A percentile compares a stretch with the other conserved stretches of the same genome.
These are phyloP conservation scores for Apiospora phragmitis DNA, from an alignment of 2,329 filamentous ascomycete genomes.

Conservation along the genomic window DNA sequence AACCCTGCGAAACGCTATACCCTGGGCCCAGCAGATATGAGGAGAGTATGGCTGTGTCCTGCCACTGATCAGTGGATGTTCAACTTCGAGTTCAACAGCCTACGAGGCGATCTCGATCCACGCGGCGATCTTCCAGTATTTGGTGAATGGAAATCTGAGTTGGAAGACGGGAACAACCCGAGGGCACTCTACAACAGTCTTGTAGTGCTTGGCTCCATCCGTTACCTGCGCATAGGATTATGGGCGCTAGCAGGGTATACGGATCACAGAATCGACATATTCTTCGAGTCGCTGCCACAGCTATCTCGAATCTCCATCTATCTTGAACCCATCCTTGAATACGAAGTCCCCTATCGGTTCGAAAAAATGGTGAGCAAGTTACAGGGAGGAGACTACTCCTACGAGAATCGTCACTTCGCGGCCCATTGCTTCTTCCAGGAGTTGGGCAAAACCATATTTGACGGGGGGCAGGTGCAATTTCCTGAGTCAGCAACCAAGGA, in stretches of 20 bases:
- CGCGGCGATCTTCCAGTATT: neutral
- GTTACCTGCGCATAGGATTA: neutral
- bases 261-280: neutral
- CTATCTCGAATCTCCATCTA: neutral
- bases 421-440: neutral
- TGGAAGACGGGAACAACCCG: neutral
- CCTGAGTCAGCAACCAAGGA: neutral
- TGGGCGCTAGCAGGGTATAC: neutral
- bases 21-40: neutral
- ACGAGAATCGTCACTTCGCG: neutral
- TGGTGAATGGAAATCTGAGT: neutral
- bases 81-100: neutral
- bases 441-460: accelerated
- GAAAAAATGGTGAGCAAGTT: neutral
- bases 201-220: neutral
- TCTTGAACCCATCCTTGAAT: neutral
- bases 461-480: neutral
- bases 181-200: neutral
- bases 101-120: neutral
- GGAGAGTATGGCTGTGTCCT: neutral
- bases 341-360: neutral
- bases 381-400: neutral
- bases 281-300: neutral
- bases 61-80: neutral
- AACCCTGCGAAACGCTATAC: neutral